Evolutionary conservation across 1,284 basidiomycete species (phyloP).

Genomic region (Xerocomus tenax): DNA sequence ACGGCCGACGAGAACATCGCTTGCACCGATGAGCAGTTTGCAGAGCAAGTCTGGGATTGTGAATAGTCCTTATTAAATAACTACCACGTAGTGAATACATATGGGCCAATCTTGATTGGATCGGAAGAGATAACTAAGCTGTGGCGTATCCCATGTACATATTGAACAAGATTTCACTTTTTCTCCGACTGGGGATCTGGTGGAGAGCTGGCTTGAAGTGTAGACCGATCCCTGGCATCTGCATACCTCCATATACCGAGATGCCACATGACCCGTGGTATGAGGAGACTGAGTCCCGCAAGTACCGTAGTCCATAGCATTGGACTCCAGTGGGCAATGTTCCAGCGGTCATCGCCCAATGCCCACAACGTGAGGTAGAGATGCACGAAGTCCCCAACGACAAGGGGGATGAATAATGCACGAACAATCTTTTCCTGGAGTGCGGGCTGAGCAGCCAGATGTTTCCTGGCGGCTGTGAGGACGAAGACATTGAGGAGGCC

Average conservation of each 20-base stretch:
- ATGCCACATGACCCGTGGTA: slow-evolving; percentile 64
- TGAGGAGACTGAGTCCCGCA: slow-evolving; percentile 54
- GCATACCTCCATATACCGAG: slow-evolving; percentile 65
- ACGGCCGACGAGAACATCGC: slow-evolving; percentile 76
- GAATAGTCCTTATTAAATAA: slow-evolving; percentile 54
- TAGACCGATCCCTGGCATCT: slow-evolving; percentile 45
- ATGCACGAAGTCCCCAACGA: slow-evolving; percentile 60
- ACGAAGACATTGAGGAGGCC: slow-evolving; percentile 63
- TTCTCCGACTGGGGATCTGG: slow-evolving; percentile 12
- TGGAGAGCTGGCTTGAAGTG: not conserved
- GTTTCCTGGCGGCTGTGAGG: slow-evolving; percentile 48
- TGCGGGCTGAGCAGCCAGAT: slow-evolving; percentile 49
- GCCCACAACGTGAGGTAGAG: slow-evolving; percentile 63
- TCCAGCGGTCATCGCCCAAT: slow-evolving; percentile 57
- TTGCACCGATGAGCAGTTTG: slow-evolving; percentile 43
- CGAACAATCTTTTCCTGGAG: slow-evolving; percentile 63
- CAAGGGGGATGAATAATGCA: slow-evolving; percentile 55
- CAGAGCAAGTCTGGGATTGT: slow-evolving; percentile 58
- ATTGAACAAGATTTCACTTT: slow-evolving; percentile 19
- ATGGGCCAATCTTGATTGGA: not conserved
- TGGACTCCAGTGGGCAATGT: slow-evolving; percentile 51
- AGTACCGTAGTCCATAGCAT: slow-evolving; percentile 60
- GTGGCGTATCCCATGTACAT: not conserved
- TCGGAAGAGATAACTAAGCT: not conserved
- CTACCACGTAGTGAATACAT: slow-evolving; percentile 3